Evolutionary conservation across 176 grass and related monocot genomes (phyloP).

Genomic region (Elaeis guineensis): DNA sequence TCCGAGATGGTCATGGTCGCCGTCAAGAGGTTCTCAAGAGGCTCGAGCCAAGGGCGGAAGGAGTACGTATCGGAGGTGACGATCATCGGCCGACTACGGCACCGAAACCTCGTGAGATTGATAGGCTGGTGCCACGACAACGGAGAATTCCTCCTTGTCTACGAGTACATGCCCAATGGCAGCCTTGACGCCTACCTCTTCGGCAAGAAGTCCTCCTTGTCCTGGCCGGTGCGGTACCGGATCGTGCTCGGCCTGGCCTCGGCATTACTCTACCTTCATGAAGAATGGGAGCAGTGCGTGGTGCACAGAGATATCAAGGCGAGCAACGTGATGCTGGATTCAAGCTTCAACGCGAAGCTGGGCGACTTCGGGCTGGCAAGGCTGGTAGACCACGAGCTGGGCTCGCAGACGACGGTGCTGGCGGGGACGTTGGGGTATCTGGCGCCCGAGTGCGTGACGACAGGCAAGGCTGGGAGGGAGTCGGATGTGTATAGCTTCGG

Average conservation of each 20-base stretch:
- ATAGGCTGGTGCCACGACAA: conserved; percentile 1
- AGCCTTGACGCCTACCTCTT: conserved; percentile 6
- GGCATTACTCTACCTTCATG: not conserved
- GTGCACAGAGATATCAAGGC: too few species aligned
- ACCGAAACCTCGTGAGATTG: conserved; percentile 9
- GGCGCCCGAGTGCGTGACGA: conserved; percentile 9
- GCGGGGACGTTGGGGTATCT: conserved; percentile 7
- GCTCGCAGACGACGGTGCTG: conserved; percentile 5
- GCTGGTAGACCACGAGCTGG: not conserved
- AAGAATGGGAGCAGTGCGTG: too few species aligned
- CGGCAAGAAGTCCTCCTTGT: not conserved
- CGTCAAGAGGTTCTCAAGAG: conserved; percentile 8
- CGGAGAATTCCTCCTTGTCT: conserved; percentile 10
- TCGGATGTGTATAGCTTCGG: conserved; percentile 12
- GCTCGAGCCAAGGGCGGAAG: not conserved
- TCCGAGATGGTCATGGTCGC: not conserved
- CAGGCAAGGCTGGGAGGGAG: conserved; percentile 3
- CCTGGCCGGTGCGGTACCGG: conserved; percentile 1
- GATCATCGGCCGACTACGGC: not conserved
- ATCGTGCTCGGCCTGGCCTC: conserved; percentile 8
- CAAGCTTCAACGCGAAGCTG: too few species aligned
- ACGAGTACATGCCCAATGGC: conserved; percentile 15
- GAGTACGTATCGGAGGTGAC: conserved; percentile 13
- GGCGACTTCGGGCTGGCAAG: too few species aligned
- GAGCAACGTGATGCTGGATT: too few species aligned